Conservation (phyloP, 1,284 basidiomycete species). For the Ceratobasidium papillatum region DNA sequence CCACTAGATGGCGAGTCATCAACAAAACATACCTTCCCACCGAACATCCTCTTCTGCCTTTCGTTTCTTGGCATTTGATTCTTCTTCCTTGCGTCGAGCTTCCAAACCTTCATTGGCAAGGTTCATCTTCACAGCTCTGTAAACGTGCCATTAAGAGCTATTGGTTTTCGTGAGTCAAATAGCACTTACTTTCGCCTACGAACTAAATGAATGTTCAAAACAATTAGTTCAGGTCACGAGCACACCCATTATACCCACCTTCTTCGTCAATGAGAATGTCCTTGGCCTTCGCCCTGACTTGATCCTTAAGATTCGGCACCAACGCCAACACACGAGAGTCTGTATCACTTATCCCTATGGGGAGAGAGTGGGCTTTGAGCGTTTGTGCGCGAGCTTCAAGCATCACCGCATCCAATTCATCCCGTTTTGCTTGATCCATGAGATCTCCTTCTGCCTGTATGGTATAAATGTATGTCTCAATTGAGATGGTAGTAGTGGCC, state of each 20-base stretch:
- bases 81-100: constrained; percentile 83
- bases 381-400: constrained; percentile 70
- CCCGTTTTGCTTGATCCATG: constrained; percentile 74
- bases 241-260: constrained; percentile 14
- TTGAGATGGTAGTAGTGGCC: not conserved
- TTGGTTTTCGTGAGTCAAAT: not conserved
- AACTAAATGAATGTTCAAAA: constrained; percentile 50
- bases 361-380: constrained; percentile 68
- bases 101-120: constrained; percentile 85
- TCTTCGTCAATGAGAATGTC: constrained; percentile 84
- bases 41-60: constrained; percentile 82
- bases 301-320: constrained; percentile 68
- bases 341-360: constrained; percentile 62
- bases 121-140: constrained; percentile 85
- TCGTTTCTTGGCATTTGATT: constrained; percentile 73
- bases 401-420: constrained; percentile 79
- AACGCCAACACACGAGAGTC: constrained; percentile 66
- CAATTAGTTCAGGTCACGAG: not conserved
- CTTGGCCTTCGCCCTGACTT: constrained; percentile 72
- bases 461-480: not conserved
- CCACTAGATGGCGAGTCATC: constrained; percentile 8
- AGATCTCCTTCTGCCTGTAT: constrained; percentile 79
- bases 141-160: not conserved
- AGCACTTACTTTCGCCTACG: constrained; percentile 73
- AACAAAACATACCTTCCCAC: constrained; percentile 72